A percentile compares a stretch with the other conserved stretches of the same genome.
phyloP scores from a whole-genome alignment of 1,284 basidiomycete species.

The Malassezia obtusa region DNA sequence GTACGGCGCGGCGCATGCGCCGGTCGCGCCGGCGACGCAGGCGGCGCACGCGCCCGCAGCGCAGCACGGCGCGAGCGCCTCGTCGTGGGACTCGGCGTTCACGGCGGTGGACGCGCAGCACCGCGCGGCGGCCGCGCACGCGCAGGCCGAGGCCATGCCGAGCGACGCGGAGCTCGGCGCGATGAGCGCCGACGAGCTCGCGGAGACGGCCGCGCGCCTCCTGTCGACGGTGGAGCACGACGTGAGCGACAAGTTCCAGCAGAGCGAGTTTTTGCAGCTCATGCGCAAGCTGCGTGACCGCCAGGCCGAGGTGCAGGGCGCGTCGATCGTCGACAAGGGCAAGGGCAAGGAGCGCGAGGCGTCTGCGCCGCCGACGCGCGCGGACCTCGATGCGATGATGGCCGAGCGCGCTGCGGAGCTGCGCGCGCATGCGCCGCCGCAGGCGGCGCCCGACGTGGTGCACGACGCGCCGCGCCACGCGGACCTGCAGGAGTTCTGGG shows the following conservation, averaged over 20 bases:
- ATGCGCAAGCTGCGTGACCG: conserved; percentile 77
- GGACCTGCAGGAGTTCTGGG: conserved; percentile 28
- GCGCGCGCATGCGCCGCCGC: background rate
- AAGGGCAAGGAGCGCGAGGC: conserved; percentile 17
- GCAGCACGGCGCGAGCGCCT: conserved; percentile 7
- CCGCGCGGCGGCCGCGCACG: conserved; percentile 9
- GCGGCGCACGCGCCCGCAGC: too few species aligned
- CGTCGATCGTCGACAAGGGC: conserved; percentile 58
- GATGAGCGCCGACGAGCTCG: conserved; percentile 44
- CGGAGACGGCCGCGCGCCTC: conserved; percentile 47
- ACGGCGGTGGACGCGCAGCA: conserved; percentile 27
- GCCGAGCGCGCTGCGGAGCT: background rate
- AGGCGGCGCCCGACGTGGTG: background rate
- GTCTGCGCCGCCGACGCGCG: conserved; percentile 18
- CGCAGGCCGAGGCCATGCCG: background rate
- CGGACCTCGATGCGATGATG: conserved; percentile 8
- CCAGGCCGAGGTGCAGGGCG: conserved; percentile 70
- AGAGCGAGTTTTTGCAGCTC: conserved; percentile 75
- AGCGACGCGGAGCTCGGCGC: conserved; percentile 15
- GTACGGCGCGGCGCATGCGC: background rate
- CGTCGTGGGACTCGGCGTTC: conserved; percentile 40
- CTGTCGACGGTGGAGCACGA: conserved; percentile 52
- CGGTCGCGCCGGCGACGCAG: too few species aligned
- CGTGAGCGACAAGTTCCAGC: conserved; percentile 70
- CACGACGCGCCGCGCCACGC: background rate